These are phyloP conservation scores for Gynandropsis gynandra DNA, from an alignment of 345 rosid genomes.

Conservation along the genomic window DNA sequence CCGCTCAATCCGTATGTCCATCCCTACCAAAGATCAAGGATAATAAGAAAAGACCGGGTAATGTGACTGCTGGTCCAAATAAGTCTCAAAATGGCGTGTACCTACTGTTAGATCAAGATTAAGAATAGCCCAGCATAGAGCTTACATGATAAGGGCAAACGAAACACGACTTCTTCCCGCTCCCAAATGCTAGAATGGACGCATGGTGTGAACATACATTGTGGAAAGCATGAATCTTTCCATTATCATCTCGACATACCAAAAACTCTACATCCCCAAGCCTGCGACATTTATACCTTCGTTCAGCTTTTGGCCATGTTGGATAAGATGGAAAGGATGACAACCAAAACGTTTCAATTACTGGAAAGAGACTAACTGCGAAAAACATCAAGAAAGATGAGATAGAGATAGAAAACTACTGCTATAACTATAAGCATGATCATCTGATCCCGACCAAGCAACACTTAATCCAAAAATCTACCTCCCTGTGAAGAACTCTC, in stretches of 20 bases:
- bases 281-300: slow-evolving; percentile 33
- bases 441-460: background rate
- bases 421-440: background rate
- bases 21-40: slow-evolving; percentile 39
- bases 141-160: slow-evolving; percentile 91
- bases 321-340: background rate
- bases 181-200: slow-evolving; percentile 68
- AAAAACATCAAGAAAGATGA: background rate
- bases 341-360: background rate
- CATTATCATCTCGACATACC: slow-evolving; percentile 68
- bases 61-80: background rate
- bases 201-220: slow-evolving; percentile 96
- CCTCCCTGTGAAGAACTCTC: slow-evolving; percentile 82
- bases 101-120: background rate
- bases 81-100: background rate
- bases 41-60: background rate
- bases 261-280: slow-evolving; percentile 67
- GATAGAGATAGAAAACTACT: background rate
- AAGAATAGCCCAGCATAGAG: background rate
- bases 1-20: slow-evolving; percentile 85
- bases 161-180: slow-evolving; percentile 68
- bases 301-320: background rate
- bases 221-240: slow-evolving; percentile 64
- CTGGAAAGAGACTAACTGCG: background rate
- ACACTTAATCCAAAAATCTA: slow-evolving; percentile 12